A percentile compares a stretch with the other conserved stretches of the same genome.
phyloP scores from a whole-genome alignment of 2,329 filamentous ascomycete genomes.

The Tolypocladium album region DNA sequence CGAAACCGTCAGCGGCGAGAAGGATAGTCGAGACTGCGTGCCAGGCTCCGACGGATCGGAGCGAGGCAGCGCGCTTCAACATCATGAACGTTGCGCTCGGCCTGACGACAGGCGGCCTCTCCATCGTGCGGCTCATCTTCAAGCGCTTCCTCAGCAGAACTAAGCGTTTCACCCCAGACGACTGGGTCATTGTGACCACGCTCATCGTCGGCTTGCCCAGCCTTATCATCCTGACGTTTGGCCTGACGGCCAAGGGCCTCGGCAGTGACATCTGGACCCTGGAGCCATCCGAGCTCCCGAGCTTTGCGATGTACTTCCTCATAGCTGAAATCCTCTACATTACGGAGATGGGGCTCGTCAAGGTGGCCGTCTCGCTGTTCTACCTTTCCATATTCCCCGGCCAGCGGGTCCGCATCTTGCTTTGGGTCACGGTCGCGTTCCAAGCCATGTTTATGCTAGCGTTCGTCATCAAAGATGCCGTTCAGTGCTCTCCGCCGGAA shows the following conservation, averaged over 20 bases:
- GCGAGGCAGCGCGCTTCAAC: not conserved
- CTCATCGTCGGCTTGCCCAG: not conserved
- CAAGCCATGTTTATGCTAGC: not conserved
- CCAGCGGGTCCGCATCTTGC: not conserved
- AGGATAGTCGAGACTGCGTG: not conserved
- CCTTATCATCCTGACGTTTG: not conserved
- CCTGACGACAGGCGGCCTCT: not conserved
- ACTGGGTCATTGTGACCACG: not conserved
- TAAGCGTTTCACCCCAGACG: not conserved
- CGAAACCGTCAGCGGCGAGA: not conserved
- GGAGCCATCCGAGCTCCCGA: not conserved
- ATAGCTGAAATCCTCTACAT: not conserved
- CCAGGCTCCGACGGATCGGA: not conserved
- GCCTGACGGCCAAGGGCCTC: not conserved
- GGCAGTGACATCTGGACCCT: not conserved
- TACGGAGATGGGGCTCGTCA: not conserved
- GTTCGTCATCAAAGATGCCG: not conserved
- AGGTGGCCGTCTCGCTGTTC: constrained; percentile 2
- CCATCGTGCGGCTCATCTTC: not conserved
- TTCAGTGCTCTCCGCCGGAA: not conserved
- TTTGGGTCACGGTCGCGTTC: not conserved
- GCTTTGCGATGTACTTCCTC: not conserved
- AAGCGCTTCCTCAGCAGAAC: not conserved
- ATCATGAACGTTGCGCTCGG: not conserved
- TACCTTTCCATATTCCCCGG: constrained; percentile 2